Conservation (phyloP, 129 eudicot species). For the Smallanthus sonchifolius region DNA sequence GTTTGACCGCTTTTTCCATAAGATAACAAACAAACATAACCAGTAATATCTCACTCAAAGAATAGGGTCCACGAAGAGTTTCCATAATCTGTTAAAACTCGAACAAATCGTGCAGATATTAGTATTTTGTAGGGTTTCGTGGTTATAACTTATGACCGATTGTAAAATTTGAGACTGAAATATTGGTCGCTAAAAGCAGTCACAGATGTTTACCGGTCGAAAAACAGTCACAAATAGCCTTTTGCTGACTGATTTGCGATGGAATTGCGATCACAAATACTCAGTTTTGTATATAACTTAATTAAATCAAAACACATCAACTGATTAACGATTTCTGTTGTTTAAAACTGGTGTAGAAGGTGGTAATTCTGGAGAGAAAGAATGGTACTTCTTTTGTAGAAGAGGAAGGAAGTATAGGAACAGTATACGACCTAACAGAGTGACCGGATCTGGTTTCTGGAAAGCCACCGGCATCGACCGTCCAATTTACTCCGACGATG, state of each 20-base stretch:
- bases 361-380: conserved; percentile 60
- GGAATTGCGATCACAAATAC: background rate
- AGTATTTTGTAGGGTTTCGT: conserved; percentile 4
- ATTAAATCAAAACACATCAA: background rate
- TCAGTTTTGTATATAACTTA: background rate
- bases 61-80: no score
- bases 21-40: background rate
- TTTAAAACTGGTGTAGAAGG: conserved; percentile 41
- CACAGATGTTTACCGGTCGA: background rate
- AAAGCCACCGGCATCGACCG: conserved; percentile 90
- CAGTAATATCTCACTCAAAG: no score
- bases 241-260: no score
- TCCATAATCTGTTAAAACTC: no score
- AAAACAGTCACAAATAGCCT: background rate
- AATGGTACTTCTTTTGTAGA: conserved; percentile 91
- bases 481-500: conserved; percentile 51
- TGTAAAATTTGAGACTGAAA: no score
- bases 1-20: background rate
- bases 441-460: conserved; percentile 96
- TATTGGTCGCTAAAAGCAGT: no score
- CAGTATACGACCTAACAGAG: conserved; percentile 90
- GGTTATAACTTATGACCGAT: background rate
- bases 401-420: conserved; percentile 95
- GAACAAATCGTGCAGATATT: background rate
- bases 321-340: background rate